Base-by-base conservation (phyloP, 306 rosid genomes). In the Acacia crassicarpa region DNA sequence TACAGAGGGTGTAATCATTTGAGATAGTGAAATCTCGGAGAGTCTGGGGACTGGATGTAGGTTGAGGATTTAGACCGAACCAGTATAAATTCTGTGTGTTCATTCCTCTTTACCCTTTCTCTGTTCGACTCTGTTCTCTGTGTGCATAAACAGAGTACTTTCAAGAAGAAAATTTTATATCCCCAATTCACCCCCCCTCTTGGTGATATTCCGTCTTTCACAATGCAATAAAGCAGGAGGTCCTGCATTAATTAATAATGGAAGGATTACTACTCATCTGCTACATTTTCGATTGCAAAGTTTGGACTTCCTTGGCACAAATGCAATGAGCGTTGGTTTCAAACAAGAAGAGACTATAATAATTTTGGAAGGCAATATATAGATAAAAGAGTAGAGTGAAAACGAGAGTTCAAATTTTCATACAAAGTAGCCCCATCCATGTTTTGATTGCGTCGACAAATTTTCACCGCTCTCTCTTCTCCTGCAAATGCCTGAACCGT, bases 401-500 rank as follows among this genome's bases (percentile, higher is more conserved):
- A 1, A 16, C 20, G 17, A 59, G 15, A 25, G 38, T 65, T 43
- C 70, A 6, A 65, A 65, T 30, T 65, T 65, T 32, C 22, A 65
- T 14, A 67, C 72, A 67, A 67, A 27, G 27, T 27, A 27, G 27
- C 27, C 27, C 27, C 27, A 27, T 27, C 27, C 27, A 27, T 27
- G 27, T 27, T 27, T 27, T 27, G 27, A 27, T 27, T 27, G 27
- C 27, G 27, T 27, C 27, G 1, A 0, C 27, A 27, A 27, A 27
- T 27, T 27, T 27, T 89, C 46, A 95, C 98, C 7, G 99, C 97
- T 66, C 80, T 88, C 78, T 95, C 98, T 87, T 93, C 99, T 80
- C 97, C 99, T 2, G 97, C 92, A 92, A 95, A 95, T 82, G 99
- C 99, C 85, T 95, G 98, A 0, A 95, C 99, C 35, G 93, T 95